Evolutionary conservation across 805 yeast species (phyloP).

Genomic region (Kodamaea kakaduensis): DNA sequence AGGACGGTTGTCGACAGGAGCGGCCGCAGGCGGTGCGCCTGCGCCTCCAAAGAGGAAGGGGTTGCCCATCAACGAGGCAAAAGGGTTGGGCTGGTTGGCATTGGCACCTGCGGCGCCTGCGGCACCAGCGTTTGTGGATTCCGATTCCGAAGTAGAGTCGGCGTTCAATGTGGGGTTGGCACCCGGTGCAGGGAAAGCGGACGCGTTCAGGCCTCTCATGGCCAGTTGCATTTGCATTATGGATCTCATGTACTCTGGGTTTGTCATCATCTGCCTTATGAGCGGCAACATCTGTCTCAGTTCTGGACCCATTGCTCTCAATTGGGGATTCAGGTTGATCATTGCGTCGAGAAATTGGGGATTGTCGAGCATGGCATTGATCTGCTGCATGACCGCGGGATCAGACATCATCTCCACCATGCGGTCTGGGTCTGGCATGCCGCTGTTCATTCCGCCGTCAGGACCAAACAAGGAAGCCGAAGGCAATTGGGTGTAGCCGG

Average conservation of each 20-base stretch:
- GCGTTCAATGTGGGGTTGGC: constrained; percentile 31
- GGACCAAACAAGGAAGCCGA: constrained; percentile 87
- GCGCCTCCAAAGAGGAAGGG: constrained; percentile 53
- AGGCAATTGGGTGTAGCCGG: constrained; percentile 88
- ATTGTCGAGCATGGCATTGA: constrained; percentile 78
- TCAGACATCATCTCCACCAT: constrained; percentile 69
- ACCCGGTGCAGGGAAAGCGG: constrained; percentile 36
- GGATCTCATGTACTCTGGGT: constrained; percentile 81
- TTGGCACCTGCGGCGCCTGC: constrained; percentile 13
- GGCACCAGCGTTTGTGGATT: constrained; percentile 5
- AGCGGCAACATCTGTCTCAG: constrained; percentile 80
- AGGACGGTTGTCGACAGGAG: constrained; percentile 39
- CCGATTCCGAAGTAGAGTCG: constrained; percentile 9
- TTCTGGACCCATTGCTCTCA: constrained; percentile 84
- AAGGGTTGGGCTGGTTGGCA: constrained; percentile 35
- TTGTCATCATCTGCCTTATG: constrained; percentile 63
- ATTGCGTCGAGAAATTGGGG: constrained; percentile 85
- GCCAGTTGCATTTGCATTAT: constrained; percentile 72
- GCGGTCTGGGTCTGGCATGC: constrained; percentile 70
- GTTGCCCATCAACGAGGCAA: constrained; percentile 42
- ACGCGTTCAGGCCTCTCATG: constrained; percentile 31
- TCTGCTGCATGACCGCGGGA: constrained; percentile 77
- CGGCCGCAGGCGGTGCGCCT: constrained; percentile 25
- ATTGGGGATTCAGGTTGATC: constrained; percentile 79
- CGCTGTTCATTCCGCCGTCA: constrained; percentile 82